Evolutionary conservation across 2,329 filamentous ascomycete species (phyloP), one percentile per base, ranked within the genome.

Genomic region (Xylogone sp.): DNA sequence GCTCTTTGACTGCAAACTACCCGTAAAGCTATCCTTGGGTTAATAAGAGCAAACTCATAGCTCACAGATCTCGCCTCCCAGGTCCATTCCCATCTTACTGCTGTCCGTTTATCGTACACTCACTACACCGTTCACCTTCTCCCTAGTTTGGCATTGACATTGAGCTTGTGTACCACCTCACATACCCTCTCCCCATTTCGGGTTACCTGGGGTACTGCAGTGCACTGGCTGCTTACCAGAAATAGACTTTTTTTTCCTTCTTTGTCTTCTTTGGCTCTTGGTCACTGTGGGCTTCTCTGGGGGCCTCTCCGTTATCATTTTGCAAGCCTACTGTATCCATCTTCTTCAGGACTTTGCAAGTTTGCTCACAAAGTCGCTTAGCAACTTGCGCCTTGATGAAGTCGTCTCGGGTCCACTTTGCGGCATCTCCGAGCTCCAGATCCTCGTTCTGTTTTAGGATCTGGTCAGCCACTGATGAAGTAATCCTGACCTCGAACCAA

Each of bases 301-400:
- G 43, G 20, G 45, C 43, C 39, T n/a, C 27, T 18, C 49, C 48
- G 48, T 59, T 58, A 21, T 60, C 44, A 39, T 62, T 64, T n/a
- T 56, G 53, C 12, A 43, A 55, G 3, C 62, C 62, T 21, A 63
- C 53, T 16, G 59, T 60, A 45, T 63, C 62, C 50, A 62, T 59
- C 16, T 53, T 47, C 27, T 54, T 55, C 7, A 64, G 44, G 51
- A 63, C 56, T 20, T 42, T 21, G 12, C 52, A 57, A 12, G 59
- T 55, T 19, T 56, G 55, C 27, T 45, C 18, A 43, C 49, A 51
- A 3, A 62, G 34, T 18, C 42, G 21, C 9, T 55, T 39, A 3
- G 47, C 52, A 12, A 56, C 27, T 3, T 51, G 43, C 3, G 31
- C 29, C 2, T 45, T 43, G n/a, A 29, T 21, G 7, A 58, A 42